Base-by-base conservation (phyloP, 495 filamentous ascomycete species). In the Jackrogersella minutella region DNA sequence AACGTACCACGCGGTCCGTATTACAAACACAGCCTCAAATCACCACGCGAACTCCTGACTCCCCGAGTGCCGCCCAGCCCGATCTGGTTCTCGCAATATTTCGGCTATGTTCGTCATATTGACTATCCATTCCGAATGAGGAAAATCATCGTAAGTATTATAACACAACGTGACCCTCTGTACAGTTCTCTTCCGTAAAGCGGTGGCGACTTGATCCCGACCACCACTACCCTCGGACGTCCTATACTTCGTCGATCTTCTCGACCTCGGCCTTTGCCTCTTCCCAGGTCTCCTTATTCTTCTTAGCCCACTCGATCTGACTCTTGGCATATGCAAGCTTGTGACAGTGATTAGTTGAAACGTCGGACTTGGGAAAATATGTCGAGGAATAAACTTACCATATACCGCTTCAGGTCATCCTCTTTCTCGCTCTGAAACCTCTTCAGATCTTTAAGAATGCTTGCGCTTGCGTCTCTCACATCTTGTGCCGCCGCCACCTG, bases 241-340 rank as follows among this genome's bases (percentile, higher is more conserved):
- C 44, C 61, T 73, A 80, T 31, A 73, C 76, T 68, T 86, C 82
- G 37, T 85, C 82, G 69, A 97, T 97, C 82, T 96, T 97, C 57
- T 89, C 87, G 50, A 97, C 90, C 72, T 98, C 95, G n/a, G 88
- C 89, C 70, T 87, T 92, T 2, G 95, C 95, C 74, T 98, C 93
- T 69, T 93, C 92, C 95, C 95, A 99, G 2, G 92, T 92, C 71
- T 96, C 93, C 69, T 95, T 87, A 70, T 93, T 97, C 80, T 95
- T 95, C 76, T 89, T 93, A n/a, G 95, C 96, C 95, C 95, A 99
- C 75, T 98, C 93, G 58, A 99, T 89, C 74, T 99, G 95, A 74
- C 90, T 93, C 72, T 88, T 90, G 9, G 95, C 95, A 73, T 97
- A 99, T 43, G 93, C 91, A 66, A 97, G 85, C 94, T 98, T 59